Evolutionary conservation across 176 grass and related monocot species (phyloP), one percentile per base, ranked within the genome.

Genomic region (Oryza nivara): DNA sequence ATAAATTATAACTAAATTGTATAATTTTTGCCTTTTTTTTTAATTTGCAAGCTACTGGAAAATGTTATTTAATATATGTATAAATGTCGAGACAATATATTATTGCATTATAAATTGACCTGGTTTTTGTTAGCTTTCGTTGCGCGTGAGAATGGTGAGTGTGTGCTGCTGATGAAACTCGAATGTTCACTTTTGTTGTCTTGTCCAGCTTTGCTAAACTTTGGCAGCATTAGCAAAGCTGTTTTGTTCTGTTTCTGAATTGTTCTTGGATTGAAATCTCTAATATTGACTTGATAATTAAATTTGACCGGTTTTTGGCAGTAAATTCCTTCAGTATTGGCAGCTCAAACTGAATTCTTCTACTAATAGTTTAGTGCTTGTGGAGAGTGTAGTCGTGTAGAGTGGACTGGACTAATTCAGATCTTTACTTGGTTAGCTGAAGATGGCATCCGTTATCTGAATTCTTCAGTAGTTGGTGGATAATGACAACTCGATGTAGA

Each of bases 21-120:
- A 73, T 20, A 25, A 25, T 45, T 77, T 77, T 60, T 76, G 19
- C 3, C 4, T 23, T 46, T 73, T 52, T 49, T 36, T 12, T 47
- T 71, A 66, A 66, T 73, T 47, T 78, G 16, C 1, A 56, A 56
- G 16, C 0, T 56, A 56, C 4, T 77, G 65, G 44, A 66, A 67
- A 36, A 46, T 20, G 73, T 77, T 79, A 4, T 56, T 72, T 86
- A 34, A 13, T 73, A 13, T 73, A 56, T 35, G 9, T 72, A 89
- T 72, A 89, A 78, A 65, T 82, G 12, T 65, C 7, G n/a, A 80
- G 28, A 70, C 83, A 51, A 67, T 73, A 67, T 83, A 43, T 1
- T 11, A 6, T 20, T n/a, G 1, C 19, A 67, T 35, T 40, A 75
- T 45, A 49, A 13, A n/a, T 61, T 23, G 67, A 79, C 69, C 38